These are phyloP conservation scores for Trametes sp. DNA, from an alignment of 1,284 basidiomycete genomes.

Conservation along the genomic window DNA sequence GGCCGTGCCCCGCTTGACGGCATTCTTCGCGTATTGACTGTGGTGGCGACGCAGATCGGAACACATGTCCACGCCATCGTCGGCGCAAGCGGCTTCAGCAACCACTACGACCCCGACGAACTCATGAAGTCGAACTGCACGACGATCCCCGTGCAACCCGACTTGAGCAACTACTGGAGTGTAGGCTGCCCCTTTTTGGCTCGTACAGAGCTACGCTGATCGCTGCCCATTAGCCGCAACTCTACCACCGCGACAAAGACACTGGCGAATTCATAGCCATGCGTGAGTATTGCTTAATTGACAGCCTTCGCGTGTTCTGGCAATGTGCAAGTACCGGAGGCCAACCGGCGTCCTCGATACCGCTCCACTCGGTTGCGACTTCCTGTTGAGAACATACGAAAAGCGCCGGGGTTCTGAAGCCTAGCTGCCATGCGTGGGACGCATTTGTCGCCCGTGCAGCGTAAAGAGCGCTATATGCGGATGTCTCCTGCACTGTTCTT, in stretches of 20 bases:
- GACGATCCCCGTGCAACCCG: constrained; percentile 35
- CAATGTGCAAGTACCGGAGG: background rate
- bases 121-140: constrained; percentile 35
- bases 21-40: background rate
- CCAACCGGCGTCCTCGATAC: background rate
- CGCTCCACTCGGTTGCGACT: constrained; percentile 1
- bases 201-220: constrained; percentile 6
- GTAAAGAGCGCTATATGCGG: constrained; percentile 9
- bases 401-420: constrained; percentile 9
- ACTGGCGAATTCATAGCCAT: constrained; percentile 20
- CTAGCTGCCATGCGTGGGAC: constrained; percentile 9
- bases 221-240: constrained; percentile 16
- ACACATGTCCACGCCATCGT: constrained; percentile 42
- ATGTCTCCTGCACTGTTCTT: background rate
- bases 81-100: constrained; percentile 37
- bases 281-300: constrained; percentile 15
- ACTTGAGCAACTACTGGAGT: constrained; percentile 40
- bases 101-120: constrained; percentile 33
- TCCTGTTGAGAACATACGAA: constrained; percentile 7
- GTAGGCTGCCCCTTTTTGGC: constrained; percentile 22
- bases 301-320: background rate
- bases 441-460: background rate
- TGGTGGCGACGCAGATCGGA: constrained; percentile 19
- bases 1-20: background rate
- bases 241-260: constrained; percentile 21